Conservation (phyloP, 179 eudicot genomes). For the Vitellaria paradoxa region DNA sequence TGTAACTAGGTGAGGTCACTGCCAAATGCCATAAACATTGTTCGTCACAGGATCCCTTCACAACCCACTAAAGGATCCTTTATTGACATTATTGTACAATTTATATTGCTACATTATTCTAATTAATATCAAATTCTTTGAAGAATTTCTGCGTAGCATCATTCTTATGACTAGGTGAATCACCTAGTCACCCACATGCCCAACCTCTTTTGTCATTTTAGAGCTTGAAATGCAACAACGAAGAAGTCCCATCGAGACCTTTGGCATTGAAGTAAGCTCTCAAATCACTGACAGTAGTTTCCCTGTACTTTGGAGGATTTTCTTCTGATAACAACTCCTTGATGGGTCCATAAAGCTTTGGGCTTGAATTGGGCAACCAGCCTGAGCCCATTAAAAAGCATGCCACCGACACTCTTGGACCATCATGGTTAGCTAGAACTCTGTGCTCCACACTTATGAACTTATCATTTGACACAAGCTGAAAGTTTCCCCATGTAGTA, state of each 20-base stretch:
- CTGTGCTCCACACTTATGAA: not conserved
- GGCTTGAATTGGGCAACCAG: not conserved
- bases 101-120: no score
- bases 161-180: no score
- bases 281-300: constrained; percentile 9
- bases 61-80: no score
- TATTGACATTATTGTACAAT: no score
- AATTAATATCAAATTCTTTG: no score
- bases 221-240: not conserved
- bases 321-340: constrained; percentile 21
- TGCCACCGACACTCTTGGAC: constrained; percentile 24
- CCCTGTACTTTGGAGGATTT: constrained; percentile 20
- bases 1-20: no score
- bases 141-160: no score
- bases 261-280: not conserved
- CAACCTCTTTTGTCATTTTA: not conserved
- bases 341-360: constrained; percentile 14
- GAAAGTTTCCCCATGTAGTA: not conserved
- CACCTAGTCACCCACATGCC: no score
- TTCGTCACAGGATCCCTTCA: no score
- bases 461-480: constrained; percentile 25
- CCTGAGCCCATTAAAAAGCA: constrained; percentile 13
- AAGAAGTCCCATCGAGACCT: not conserved
- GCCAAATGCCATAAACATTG: no score
- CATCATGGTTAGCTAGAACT: constrained; percentile 17